Base-by-base conservation (phyloP, 2,329 filamentous ascomycete species). In the Aspergillus uvarum region DNA sequence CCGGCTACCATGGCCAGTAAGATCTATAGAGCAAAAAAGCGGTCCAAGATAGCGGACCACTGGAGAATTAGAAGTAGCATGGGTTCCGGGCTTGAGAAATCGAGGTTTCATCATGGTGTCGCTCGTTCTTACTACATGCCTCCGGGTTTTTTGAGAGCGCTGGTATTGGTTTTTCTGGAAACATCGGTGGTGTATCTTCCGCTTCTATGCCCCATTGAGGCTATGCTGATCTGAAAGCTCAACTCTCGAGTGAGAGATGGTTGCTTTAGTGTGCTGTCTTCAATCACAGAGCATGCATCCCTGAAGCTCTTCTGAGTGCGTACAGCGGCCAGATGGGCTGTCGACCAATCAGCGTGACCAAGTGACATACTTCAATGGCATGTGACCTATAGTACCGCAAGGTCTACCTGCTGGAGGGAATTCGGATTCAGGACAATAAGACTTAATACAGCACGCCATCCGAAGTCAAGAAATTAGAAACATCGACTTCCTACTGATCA, bases 1-100 rank as follows among this genome's bases (percentile, higher is more conserved):
- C 90, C 90, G 5, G 91, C 74, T 0, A 83, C 80, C 87, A 94
- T 94, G 50, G 89, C 89, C 0, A 94, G 82, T 24, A 94, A 79
- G 62, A 94, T 92, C 90, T 90, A 90, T 14, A 89, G 4, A 1
- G 66, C 63, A 14, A 67, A 62, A 47, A 68, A 66, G 4, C 59
- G 63, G 44, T 68, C 65, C 5, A 67, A 56, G 11, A 68, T 51
- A 4, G 6, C 67, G 51, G n/a, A n/a, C 16, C 67, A 56, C 49
- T 67, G 31, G 26, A 68, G 5, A 62, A 62, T n/a, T n/a, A 38
- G 65, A 67, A n/a, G 55, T 59, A 29, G 63, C 63, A 14, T n/a
- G 54, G n/a, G 52, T 60, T 26, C 59, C 24, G 11, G 19, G 48
- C 26, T 47, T 22, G 16, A n/a, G 16, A n/a, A 5, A 16, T 8